These are phyloP conservation scores for Herpetospermum pedunculosum DNA, from an alignment of 306 rosid species.

Conservation along the genomic window DNA sequence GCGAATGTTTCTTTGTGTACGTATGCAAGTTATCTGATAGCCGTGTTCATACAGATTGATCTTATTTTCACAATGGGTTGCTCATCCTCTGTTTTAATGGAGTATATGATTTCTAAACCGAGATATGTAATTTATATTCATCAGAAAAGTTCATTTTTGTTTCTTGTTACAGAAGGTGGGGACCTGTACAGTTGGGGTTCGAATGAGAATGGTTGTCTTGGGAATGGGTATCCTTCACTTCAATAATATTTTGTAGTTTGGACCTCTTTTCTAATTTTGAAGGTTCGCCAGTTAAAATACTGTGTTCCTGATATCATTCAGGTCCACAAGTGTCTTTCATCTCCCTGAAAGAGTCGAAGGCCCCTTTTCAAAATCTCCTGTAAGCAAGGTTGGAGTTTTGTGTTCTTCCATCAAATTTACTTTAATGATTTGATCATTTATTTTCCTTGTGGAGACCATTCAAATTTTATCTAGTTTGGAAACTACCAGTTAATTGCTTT, in stretches of 20 bases:
- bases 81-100: background rate
- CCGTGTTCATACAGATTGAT: background rate
- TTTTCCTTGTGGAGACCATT: constrained; percentile 4
- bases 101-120: background rate
- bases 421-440: background rate
- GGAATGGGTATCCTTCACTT: constrained; percentile 52
- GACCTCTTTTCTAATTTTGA: background rate
- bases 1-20: background rate
- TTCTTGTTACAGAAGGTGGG: constrained; percentile 39
- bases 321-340: constrained; percentile 54
- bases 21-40: background rate
- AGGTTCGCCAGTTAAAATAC: background rate
- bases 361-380: constrained; percentile 57
- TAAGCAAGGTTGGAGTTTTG: constrained; percentile 46
- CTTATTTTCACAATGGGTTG: background rate
- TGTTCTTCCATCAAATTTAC: background rate
- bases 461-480: background rate
- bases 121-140: background rate
- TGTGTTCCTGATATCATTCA: constrained; percentile 14
- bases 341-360: constrained; percentile 76
- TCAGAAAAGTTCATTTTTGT: background rate
- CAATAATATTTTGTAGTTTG: constrained; percentile 6
- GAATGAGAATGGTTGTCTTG: constrained; percentile 98
- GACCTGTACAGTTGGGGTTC: constrained; percentile 95
- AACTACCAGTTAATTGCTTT: background rate